Evolutionary conservation across 495 filamentous ascomycete genomes (phyloP), one percentile per base, ranked within the genome.

Genomic region (Diplogelasinospora grovesii): DNA sequence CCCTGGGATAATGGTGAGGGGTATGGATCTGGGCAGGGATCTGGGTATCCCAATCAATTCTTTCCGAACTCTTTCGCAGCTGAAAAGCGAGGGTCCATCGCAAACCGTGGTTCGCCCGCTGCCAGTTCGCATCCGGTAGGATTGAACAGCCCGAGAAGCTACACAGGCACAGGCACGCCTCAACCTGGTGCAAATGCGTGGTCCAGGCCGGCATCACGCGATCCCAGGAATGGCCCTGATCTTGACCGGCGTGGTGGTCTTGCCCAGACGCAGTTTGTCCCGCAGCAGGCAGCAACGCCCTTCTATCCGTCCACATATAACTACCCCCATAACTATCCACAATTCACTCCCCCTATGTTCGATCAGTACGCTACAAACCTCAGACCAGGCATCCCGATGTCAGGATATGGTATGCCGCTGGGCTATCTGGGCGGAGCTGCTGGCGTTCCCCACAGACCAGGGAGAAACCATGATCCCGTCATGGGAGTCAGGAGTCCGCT

Each of bases 401-500:
- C 50, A 9, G 48, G 53, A 27, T 69, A 64, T 36, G 46, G 50
- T n/a, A 48, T 72, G 37, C 54, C 60, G 24, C 49, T 75, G 40
- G 46, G 58, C 14, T 43, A 48, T 4, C 14, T 59, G 18, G 43
- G 57, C 6, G 50, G 43, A 5, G 13, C 57, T 27, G 43, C 58
- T 8, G 52, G 46, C 66, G 22, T 71, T 71, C 42, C 71, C 45
- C 34, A 65, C 65, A 41, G 70, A 41, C 68, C 67, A 10, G 64
- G 75, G 21, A 76, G 78, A 44, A 83, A 87, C 22, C 73, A 81
- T 22, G 83, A 89, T 45, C 63, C 74, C 3, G 67, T 73, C 0
- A 77, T 80, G 18, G 77, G 74, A 41, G 60, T 83, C 3, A 73
- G 85, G 36, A 95, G 89, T 56, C 56, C 69, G 16, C 65, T 89